Conservation (phyloP, 116 monocot genomes). For the Posidonia oceanica region DNA sequence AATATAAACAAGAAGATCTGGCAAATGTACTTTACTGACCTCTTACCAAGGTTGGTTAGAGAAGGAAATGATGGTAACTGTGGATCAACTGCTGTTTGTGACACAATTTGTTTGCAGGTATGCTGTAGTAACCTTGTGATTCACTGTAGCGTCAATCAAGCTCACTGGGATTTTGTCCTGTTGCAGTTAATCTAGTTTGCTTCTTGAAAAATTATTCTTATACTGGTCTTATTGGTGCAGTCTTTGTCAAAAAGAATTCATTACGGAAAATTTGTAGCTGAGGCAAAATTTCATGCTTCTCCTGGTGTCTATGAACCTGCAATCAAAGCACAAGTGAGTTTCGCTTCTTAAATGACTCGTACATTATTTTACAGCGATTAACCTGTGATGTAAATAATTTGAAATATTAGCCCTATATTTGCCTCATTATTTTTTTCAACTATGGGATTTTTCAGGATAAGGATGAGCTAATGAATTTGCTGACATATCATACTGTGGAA, state of each 20-base stretch:
- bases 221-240: constrained; percentile 24
- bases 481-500: constrained; percentile 75
- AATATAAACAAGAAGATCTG: constrained; percentile 84
- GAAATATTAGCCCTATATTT: neutral
- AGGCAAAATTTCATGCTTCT: constrained; percentile 71
- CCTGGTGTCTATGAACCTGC: constrained; percentile 56
- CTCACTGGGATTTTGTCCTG: neutral
- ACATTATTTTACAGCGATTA: neutral
- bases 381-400: neutral
- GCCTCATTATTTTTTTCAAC: neutral
- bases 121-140: neutral
- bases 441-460: constrained; percentile 29
- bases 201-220: neutral
- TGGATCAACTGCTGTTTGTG: constrained; percentile 86
- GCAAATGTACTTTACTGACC: constrained; percentile 70
- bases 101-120: constrained; percentile 93
- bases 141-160: neutral
- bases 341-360: neutral
- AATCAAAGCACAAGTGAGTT: constrained; percentile 64
- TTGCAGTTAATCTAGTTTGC: neutral
- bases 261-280: constrained; percentile 91
- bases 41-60: constrained; percentile 67
- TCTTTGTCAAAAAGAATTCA: constrained; percentile 65
- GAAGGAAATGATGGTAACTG: constrained; percentile 78
- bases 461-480: constrained; percentile 49